Conservation (phyloP, 2,329 filamentous ascomycete genomes). For the Alternaria arborescens region DNA sequence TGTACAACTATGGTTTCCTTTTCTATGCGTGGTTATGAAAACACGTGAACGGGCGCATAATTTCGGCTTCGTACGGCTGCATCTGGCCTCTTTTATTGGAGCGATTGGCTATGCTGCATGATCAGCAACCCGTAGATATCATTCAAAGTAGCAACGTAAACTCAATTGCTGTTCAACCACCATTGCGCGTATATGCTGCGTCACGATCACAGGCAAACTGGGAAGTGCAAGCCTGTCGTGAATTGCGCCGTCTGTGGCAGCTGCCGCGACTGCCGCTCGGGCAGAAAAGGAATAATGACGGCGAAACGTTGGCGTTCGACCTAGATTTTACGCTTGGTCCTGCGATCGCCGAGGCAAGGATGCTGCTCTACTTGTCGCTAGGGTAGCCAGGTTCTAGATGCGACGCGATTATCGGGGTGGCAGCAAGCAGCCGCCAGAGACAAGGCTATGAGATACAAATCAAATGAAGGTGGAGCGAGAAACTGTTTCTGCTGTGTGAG, state of each 20-base stretch:
- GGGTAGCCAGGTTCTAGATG: conserved; percentile 3
- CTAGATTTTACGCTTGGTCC: not conserved
- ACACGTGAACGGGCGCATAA: not conserved
- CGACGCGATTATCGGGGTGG: not conserved
- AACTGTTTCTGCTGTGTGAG: not conserved
- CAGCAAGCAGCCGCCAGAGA: not conserved
- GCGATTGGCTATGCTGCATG: not conserved
- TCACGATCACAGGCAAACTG: not conserved
- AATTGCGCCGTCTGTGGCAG: not conserved
- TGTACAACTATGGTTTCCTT: conserved; percentile 3
- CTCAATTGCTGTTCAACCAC: not conserved
- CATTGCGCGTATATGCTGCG: not conserved
- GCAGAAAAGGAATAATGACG: not conserved
- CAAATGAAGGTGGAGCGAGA: not conserved
- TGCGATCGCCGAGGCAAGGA: not conserved
- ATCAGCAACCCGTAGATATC: not conserved
- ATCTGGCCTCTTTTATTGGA: not conserved
- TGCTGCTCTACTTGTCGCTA: not conserved
- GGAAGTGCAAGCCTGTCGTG: not conserved
- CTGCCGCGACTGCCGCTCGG: not conserved
- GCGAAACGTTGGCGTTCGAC: conserved; percentile 3
- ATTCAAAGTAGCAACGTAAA: not conserved
- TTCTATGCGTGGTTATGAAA: not conserved
- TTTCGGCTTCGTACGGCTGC: not conserved
- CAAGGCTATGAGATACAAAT: not conserved